Conservation (phyloP, 805 yeast species). For the Metschnikowia shivogae region DNA sequence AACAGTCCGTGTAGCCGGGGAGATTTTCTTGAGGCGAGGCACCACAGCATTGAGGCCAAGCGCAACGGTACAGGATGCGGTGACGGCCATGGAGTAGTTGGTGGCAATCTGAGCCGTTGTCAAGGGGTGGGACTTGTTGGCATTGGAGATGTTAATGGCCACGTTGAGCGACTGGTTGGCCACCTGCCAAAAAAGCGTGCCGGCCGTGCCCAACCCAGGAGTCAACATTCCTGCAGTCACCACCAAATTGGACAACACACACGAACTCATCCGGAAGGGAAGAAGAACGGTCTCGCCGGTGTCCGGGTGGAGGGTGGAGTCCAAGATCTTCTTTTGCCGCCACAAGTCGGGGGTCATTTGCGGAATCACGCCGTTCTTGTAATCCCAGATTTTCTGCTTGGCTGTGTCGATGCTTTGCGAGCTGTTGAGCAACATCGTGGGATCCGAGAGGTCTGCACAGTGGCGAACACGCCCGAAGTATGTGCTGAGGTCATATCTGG, state of each 20-base stretch:
- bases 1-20: slow-evolving; percentile 65
- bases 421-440: slow-evolving; percentile 78
- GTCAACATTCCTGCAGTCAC: slow-evolving; percentile 98
- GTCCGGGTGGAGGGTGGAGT: slow-evolving; percentile 94
- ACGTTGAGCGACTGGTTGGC: slow-evolving; percentile 96
- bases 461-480: slow-evolving; percentile 95
- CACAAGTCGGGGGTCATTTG: slow-evolving; percentile 78
- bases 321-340: slow-evolving; percentile 82
- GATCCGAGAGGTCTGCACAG: slow-evolving; percentile 90
- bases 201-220: slow-evolving; percentile 84
- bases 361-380: slow-evolving; percentile 61
- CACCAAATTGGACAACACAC: slow-evolving; percentile 87
- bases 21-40: slow-evolving; percentile 72
- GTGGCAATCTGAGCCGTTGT: slow-evolving; percentile 71
- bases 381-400: slow-evolving; percentile 62
- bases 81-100: slow-evolving; percentile 83
- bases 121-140: slow-evolving; percentile 91
- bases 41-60: slow-evolving; percentile 87
- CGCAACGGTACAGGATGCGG: slow-evolving; percentile 94
- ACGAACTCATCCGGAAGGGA: slow-evolving; percentile 96
- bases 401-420: slow-evolving; percentile 59
- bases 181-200: slow-evolving; percentile 96
- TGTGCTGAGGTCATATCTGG: slow-evolving; percentile 72
- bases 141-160: slow-evolving; percentile 93
- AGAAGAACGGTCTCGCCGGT: slow-evolving; percentile 88